These are phyloP conservation scores for Trichoderma atroviride DNA, from an alignment of 2,329 filamentous ascomycete species.

Conservation along the genomic window DNA sequence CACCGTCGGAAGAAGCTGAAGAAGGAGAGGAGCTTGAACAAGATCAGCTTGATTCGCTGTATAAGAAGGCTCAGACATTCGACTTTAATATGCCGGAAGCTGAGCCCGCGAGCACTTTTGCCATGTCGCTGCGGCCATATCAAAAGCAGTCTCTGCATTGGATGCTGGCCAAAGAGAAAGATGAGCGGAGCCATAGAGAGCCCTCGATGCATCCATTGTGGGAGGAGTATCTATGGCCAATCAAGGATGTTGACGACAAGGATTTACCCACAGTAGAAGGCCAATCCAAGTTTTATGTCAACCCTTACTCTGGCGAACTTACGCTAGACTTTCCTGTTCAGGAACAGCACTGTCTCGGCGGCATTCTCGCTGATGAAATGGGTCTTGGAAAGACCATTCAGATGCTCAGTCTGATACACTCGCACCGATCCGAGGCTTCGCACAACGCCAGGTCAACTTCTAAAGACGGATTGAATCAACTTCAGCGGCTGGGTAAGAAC, in stretches of 20 bases:
- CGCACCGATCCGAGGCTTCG: slow-evolving; percentile 67
- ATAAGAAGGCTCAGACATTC: slow-evolving; percentile 95
- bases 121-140: slow-evolving; percentile 83
- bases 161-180: slow-evolving; percentile 94
- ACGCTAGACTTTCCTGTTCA: slow-evolving; percentile 90
- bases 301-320: slow-evolving; percentile 93
- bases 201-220: slow-evolving; percentile 93
- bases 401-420: slow-evolving; percentile 92
- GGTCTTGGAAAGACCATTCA: slow-evolving; percentile 97
- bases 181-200: slow-evolving; percentile 70
- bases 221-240: slow-evolving; percentile 93
- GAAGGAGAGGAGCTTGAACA: slow-evolving; percentile 92
- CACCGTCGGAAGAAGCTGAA: slow-evolving; percentile 69
- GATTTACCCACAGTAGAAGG: slow-evolving; percentile 66
- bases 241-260: slow-evolving; percentile 82
- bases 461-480: slow-evolving; percentile 55
- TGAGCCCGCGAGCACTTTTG: slow-evolving; percentile 80
- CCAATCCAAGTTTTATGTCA: slow-evolving; percentile 84
- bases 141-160: slow-evolving; percentile 94
- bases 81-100: slow-evolving; percentile 90
- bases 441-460: slow-evolving; percentile 41
- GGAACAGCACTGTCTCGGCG: slow-evolving; percentile 91
- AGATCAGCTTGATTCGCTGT: slow-evolving; percentile 90
- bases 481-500: slow-evolving; percentile 63
- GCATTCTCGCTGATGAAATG: slow-evolving; percentile 96